phyloP scores from a whole-genome alignment of 2,329 filamentous ascomycete species.

The Aspergillus japonicus region DNA sequence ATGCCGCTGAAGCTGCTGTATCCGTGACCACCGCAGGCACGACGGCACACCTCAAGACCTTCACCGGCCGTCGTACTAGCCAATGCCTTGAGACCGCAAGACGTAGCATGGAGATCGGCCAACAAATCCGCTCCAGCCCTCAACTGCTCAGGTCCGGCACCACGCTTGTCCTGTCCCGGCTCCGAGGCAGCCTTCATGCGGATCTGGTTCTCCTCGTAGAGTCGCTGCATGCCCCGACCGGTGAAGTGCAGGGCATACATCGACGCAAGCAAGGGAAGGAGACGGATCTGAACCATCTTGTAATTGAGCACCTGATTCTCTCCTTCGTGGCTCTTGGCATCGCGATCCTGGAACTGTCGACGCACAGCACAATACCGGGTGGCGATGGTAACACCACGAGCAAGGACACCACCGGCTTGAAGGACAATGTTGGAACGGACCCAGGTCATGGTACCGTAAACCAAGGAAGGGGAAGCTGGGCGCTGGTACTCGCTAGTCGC shows the following conservation, averaged over 20 bases:
- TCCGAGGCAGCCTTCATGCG: slow-evolving; percentile 56
- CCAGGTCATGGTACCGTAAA: slow-evolving; percentile 76
- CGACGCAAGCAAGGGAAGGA: slow-evolving; percentile 69
- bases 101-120: slow-evolving; percentile 73
- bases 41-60: slow-evolving; percentile 70
- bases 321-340: slow-evolving; percentile 58
- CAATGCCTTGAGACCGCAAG: slow-evolving; percentile 72
- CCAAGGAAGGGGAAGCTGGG: slow-evolving; percentile 63
- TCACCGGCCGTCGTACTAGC: slow-evolving; percentile 71
- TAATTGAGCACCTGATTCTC: slow-evolving; percentile 79
- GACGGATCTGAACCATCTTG: slow-evolving; percentile 74
- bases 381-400: slow-evolving; percentile 74
- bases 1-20: slow-evolving; percentile 76
- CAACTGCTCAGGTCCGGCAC: slow-evolving; percentile 67
- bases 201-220: slow-evolving; percentile 71
- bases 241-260: slow-evolving; percentile 80
- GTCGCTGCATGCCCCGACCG: slow-evolving; percentile 70
- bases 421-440: slow-evolving; percentile 72
- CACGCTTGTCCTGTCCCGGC: slow-evolving; percentile 49
- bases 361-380: slow-evolving; percentile 71
- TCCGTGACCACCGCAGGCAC: slow-evolving; percentile 74
- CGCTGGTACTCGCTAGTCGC: slow-evolving; percentile 66
- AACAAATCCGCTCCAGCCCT: slow-evolving; percentile 65
- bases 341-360: slow-evolving; percentile 75
- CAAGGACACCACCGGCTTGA: slow-evolving; percentile 68